These are phyloP conservation scores for Kwoniella sp. DNA, from an alignment of 768 basidiomycete genomes.

Conservation along the genomic window DNA sequence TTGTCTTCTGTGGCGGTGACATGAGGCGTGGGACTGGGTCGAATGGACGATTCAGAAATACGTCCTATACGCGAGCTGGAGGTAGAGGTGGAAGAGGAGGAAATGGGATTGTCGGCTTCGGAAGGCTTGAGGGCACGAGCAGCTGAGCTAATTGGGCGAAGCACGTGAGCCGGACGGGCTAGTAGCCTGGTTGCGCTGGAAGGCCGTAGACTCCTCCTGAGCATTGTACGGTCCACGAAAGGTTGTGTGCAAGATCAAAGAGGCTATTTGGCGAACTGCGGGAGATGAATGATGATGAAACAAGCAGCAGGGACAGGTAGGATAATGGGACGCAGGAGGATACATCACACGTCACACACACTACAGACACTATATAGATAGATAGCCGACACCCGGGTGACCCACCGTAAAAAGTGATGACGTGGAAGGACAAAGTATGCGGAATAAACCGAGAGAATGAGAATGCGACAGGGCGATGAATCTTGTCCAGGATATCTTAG, in stretches of 20 bases:
- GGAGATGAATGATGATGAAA: not conserved
- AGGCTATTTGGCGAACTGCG: no score
- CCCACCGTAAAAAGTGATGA: not conserved
- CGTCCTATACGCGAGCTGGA: constrained; percentile 8
- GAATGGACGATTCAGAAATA: not conserved
- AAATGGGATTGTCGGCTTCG: not conserved
- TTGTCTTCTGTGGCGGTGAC: constrained; percentile 2
- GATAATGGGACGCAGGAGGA: no score
- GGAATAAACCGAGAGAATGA: not conserved
- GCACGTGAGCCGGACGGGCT: not conserved
- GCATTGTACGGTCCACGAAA: not conserved
- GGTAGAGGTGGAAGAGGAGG: not conserved
- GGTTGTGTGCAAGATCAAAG: no score
- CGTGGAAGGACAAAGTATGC: not conserved
- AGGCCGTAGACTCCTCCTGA: not conserved
- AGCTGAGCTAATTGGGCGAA: not conserved
- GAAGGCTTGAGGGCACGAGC: not conserved
- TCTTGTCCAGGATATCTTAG: not conserved
- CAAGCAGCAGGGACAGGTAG: not conserved
- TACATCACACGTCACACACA: not conserved
- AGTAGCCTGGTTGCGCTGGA: not conserved
- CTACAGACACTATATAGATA: no score
- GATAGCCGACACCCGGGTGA: not conserved
- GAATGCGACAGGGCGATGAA: no score
- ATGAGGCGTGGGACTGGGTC: constrained; percentile 9